phyloP scores from a whole-genome alignment of 129 eudicot species.

The Daucus carota region DH1_v3.0 NC_030382.2:29327001-29327500 shows the following conservation, averaged over 20 bases:
- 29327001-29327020: conserved; percentile 50
- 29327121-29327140: conserved; percentile 60
- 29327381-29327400: too few relatives aligned
- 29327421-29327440: neutral
- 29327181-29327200: conserved; percentile 37
- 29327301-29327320: too few relatives aligned
- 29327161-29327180: conserved; percentile 32
- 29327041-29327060: conserved; percentile 84
- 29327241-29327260: too few relatives aligned
- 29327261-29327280: too few relatives aligned
- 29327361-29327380: too few relatives aligned
- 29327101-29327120: conserved; percentile 74
- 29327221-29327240: too few relatives aligned
- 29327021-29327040: conserved; percentile 89
- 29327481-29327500: neutral
- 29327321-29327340: too few relatives aligned
- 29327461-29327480: neutral
- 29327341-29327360: too few relatives aligned
- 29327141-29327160: conserved; percentile 23
- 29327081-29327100: conserved; percentile 75
- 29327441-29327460: neutral
- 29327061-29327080: conserved; percentile 64
- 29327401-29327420: conserved; percentile 11
- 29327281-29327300: too few relatives aligned
- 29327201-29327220: too few relatives aligned